These are phyloP conservation scores for Cystoderma amianthinum DNA, from an alignment of 768 basidiomycete species.

Conservation along the genomic window DNA sequence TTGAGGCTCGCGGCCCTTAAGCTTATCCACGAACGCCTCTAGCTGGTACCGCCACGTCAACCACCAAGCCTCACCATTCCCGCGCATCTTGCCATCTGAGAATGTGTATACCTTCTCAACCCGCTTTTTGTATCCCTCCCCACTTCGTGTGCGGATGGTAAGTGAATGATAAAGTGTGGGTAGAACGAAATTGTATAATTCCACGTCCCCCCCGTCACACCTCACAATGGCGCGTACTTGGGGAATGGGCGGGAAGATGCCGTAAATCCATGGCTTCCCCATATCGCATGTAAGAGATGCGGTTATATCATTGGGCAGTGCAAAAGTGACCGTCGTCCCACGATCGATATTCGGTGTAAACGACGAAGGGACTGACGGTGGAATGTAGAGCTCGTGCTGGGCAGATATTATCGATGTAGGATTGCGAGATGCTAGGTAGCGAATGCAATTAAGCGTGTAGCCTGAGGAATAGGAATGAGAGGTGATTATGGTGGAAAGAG, in stretches of 20 bases:
- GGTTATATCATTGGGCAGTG: constrained; percentile 24
- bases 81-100: constrained; percentile 27
- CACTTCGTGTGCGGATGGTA: constrained; percentile 16
- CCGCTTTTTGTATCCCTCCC: constrained; percentile 14
- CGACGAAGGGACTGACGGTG: constrained; percentile 12
- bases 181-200: constrained; percentile 34
- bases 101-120: constrained; percentile 40
- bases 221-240: constrained; percentile 25
- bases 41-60: constrained; percentile 50
- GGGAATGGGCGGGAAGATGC: constrained; percentile 35
- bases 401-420: constrained; percentile 36
- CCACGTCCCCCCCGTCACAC: constrained; percentile 37
- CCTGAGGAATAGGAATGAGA: constrained; percentile 20
- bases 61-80: constrained; percentile 54
- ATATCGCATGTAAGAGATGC: constrained; percentile 29
- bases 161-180: constrained; percentile 45
- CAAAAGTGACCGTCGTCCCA: constrained; percentile 18
- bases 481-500: background rate
- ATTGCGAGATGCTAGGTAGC: constrained; percentile 37
- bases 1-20: constrained; percentile 43
- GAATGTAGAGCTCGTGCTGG: constrained; percentile 19
- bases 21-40: constrained; percentile 56
- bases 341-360: constrained; percentile 22
- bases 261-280: constrained; percentile 16
- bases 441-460: constrained; percentile 39